Evolutionary conservation across 2,329 filamentous ascomycete genomes (phyloP), one percentile per base, ranked within the genome.

Genomic region (Didymella lethalis): DNA sequence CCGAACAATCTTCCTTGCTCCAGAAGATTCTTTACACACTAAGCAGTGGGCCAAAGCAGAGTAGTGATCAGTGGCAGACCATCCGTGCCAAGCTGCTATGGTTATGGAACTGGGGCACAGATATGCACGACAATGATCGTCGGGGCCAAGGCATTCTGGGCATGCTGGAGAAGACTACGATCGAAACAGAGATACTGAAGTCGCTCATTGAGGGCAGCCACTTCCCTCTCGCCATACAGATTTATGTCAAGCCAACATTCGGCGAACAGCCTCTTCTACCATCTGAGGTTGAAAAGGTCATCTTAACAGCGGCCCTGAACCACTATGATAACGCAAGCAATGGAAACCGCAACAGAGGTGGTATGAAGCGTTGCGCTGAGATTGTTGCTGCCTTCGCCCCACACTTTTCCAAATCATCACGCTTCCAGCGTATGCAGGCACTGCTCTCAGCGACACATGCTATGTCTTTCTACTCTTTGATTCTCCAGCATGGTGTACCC

Each of bases 311-410:
- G 46, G 88, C 89, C 1, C 84, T 93, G 79, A 82, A 85, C 53
- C 85, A 89, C 4, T 95, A 93, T 70, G 91, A 95, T 69, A 91
- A 91, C 70, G 91, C 91, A 3, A 91, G 89, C 23, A 95, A 95
- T 68, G 90, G 90, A 0, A 93, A 94, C 67, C 86, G 86, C 54
- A 90, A 85, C 2, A 84, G 91, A 64, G 91, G 91, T 16, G 89
- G 89, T 0, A 83, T 95, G 68, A 92, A 91, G 76, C 91, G 88
- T 74, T 92, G 90, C 45, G 84, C 89, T 64, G 74, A 76, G 55
- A 75, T 75, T 6, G 80, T 92, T 40, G 82, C 85, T 38, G 81
- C 88, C 1, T 90, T 93, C 65, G 85, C 85, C 3, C 75, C 80
- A 25, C 84, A 86, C 7, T 83, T 92, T 47, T 71, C 78, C 0